These are phyloP conservation scores for Melaleuca quinquenervia DNA, from an alignment of 345 rosid genomes.

Conservation along the genomic window DNA sequence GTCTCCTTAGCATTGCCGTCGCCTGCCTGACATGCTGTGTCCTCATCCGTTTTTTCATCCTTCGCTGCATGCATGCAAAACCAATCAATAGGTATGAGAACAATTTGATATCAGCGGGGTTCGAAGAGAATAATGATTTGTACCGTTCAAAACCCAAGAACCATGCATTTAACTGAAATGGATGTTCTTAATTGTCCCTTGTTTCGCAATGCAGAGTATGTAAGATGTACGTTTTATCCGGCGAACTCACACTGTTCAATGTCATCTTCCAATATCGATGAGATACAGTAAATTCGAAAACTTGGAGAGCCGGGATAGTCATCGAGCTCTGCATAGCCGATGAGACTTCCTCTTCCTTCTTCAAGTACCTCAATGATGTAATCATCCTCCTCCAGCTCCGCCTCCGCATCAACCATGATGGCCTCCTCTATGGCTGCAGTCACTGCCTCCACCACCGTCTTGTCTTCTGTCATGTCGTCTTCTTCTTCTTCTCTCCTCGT, in stretches of 20 bases:
- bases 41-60: not conserved
- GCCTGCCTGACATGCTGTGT: not conserved
- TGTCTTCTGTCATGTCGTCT: not conserved
- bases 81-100: not conserved
- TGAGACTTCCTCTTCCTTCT: not conserved
- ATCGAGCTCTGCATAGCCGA: constrained; percentile 8
- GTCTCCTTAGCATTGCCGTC: not conserved
- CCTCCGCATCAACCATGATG: not conserved
- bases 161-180: not conserved
- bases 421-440: not conserved
- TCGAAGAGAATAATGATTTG: not conserved
- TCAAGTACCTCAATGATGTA: not conserved
- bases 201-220: not conserved
- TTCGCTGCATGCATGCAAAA: not conserved
- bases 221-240: not conserved
- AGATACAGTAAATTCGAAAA: constrained; percentile 30
- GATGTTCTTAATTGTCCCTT: not conserved
- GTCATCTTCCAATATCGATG: not conserved
- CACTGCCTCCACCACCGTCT: constrained; percentile 3
- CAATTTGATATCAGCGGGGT: not conserved
- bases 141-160: not conserved
- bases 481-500: constrained; percentile 3
- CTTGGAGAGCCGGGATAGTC: constrained; percentile 27
- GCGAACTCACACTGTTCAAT: constrained; percentile 3
- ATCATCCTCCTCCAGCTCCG: not conserved